Conservation (phyloP, 345 rosid species). For the Nasturtium officinale region DNA sequence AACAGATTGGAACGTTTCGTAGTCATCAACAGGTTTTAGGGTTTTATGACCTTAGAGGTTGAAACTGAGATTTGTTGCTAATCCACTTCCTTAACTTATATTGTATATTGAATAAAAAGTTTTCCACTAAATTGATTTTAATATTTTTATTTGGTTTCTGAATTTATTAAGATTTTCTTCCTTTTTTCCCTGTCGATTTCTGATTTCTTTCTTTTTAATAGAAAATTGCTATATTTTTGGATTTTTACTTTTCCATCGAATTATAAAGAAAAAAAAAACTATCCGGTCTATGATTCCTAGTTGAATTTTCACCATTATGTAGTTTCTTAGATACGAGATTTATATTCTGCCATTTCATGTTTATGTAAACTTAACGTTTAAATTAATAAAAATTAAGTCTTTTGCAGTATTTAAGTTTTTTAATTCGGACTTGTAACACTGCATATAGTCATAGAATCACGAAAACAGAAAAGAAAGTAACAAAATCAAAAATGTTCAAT, state of each 20-base stretch:
- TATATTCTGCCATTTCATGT: background rate
- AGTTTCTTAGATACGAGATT: background rate
- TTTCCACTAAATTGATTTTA: constrained; percentile 14
- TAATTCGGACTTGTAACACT: background rate
- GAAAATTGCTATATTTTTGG: background rate
- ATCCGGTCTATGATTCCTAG: background rate
- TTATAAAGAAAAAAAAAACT: background rate
- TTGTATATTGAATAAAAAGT: background rate
- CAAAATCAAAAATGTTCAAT: background rate
- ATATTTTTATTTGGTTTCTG: background rate
- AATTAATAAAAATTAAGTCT: background rate
- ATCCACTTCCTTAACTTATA: background rate
- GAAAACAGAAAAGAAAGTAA: too few species aligned
- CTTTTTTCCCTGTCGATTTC: background rate
- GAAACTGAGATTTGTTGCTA: background rate
- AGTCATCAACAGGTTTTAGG: constrained; percentile 25
- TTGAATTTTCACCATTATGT: background rate
- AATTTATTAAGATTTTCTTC: background rate
- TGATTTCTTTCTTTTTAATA: constrained; percentile 4
- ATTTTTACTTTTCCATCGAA: background rate
- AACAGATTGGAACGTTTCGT: constrained; percentile 20
- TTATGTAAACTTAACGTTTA: background rate
- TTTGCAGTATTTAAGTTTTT: background rate
- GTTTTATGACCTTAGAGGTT: background rate
- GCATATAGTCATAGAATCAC: background rate